phyloP scores from a whole-genome alignment of 768 basidiomycete genomes.

The Trametes punicea region DNA sequence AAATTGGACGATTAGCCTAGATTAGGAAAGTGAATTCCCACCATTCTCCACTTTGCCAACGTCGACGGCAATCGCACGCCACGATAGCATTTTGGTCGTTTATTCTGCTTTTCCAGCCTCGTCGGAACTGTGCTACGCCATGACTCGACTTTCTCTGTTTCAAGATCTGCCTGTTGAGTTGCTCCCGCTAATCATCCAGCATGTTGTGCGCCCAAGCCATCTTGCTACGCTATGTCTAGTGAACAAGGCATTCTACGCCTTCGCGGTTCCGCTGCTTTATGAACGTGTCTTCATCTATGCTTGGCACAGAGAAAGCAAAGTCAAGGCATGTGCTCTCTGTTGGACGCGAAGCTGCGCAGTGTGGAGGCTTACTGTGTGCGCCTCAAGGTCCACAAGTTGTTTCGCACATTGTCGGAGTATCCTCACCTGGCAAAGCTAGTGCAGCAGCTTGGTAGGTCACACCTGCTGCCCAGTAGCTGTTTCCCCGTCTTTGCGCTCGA shows the following conservation, averaged over 20 bases:
- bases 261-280: constrained; percentile 54
- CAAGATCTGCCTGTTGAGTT: constrained; percentile 65
- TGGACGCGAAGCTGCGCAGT: neutral
- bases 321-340: constrained; percentile 40
- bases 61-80: too few relatives aligned
- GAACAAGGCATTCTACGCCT: constrained; percentile 49
- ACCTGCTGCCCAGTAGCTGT: neutral
- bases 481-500: neutral
- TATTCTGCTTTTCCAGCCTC: too few relatives aligned
- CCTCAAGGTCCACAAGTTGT: constrained; percentile 55
- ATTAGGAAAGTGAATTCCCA: too few relatives aligned
- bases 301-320: constrained; percentile 67
- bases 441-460: constrained; percentile 51
- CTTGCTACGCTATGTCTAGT: constrained; percentile 54
- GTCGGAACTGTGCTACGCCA: neutral
- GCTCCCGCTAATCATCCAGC: constrained; percentile 50
- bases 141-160: constrained; percentile 30
- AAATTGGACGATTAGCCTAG: too few relatives aligned
- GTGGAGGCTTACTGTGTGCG: neutral
- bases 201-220: constrained; percentile 50
- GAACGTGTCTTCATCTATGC: constrained; percentile 57
- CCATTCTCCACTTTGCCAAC: too few relatives aligned
- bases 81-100: too few relatives aligned
- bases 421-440: constrained; percentile 59
- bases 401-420: constrained; percentile 53